Conservation (phyloP, 2,329 filamentous ascomycete species). For the Ustulina deusta region DNA sequence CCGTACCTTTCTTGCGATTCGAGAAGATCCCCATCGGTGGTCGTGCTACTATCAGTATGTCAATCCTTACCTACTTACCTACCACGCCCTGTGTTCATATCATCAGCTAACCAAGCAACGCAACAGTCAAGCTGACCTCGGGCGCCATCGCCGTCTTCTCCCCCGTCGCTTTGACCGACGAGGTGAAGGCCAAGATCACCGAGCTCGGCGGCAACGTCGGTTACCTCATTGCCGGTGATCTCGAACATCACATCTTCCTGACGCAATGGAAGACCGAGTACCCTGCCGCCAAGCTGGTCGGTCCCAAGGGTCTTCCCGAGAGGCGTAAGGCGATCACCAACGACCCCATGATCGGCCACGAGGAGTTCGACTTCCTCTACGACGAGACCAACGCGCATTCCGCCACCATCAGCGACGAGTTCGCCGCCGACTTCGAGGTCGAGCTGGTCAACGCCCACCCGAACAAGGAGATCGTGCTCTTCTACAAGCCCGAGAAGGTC, state of each 20-base stretch:
- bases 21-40: conserved; percentile 86
- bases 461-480: conserved; percentile 90
- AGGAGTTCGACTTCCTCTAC: conserved; percentile 76
- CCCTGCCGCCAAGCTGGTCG: conserved; percentile 83
- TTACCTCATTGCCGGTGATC: conserved; percentile 89
- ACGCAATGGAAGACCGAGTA: conserved; percentile 85
- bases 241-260: conserved; percentile 95
- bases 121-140: conserved; percentile 64
- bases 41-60: conserved; percentile 82
- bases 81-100: not conserved
- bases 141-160: conserved; percentile 91
- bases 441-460: conserved; percentile 84
- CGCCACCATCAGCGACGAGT: conserved; percentile 75
- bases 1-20: conserved; percentile 85
- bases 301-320: conserved; percentile 83
- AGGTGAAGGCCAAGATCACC: conserved; percentile 73
- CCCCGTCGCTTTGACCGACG: conserved; percentile 84
- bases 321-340: conserved; percentile 76
- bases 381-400: conserved; percentile 64
- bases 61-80: not conserved
- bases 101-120: conserved; percentile 20
- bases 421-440: conserved; percentile 86
- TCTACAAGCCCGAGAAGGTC: conserved; percentile 81
- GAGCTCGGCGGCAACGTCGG: conserved; percentile 76
- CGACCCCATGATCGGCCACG: conserved; percentile 65